Evolutionary conservation across 768 basidiomycete species (phyloP).

Genomic region (Heimioporus sp.): DNA sequence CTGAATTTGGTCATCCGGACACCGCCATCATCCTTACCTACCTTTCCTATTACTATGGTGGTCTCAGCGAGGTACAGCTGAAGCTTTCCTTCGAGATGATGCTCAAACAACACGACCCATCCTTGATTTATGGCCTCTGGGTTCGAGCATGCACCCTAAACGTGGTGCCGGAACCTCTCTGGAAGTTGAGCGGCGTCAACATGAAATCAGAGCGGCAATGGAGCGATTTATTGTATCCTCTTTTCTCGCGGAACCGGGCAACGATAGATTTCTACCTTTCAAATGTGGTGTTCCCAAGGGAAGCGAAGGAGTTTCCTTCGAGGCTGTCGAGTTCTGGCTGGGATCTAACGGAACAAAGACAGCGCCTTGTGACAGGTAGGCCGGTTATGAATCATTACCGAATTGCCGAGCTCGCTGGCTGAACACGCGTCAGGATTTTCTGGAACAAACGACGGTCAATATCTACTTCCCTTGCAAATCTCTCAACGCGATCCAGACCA

Average conservation of each 20-base stretch:
- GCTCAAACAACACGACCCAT: conserved; percentile 18
- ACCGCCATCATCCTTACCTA: conserved; percentile 12
- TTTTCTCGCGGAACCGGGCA: conserved; percentile 15
- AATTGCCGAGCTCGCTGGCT: background rate
- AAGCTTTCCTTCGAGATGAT: conserved; percentile 13
- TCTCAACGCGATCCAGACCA: conserved; percentile 16
- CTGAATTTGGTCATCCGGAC: conserved; percentile 29
- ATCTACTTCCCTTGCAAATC: conserved; percentile 29
- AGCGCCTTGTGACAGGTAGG: conserved; percentile 16
- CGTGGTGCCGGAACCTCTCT: conserved; percentile 18
- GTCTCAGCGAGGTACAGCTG: conserved; percentile 16
- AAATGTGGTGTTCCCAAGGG: too few relatives aligned
- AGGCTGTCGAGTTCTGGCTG: conserved; percentile 21
- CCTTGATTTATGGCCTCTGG: conserved; percentile 19
- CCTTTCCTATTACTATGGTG: conserved; percentile 23
- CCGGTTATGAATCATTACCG: too few relatives aligned
- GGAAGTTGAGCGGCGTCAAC: conserved; percentile 16
- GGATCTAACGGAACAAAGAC: conserved; percentile 23
- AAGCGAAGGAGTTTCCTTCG: conserved; percentile 15
- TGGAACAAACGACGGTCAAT: conserved; percentile 27
- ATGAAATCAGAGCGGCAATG: conserved; percentile 18
- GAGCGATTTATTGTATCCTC: conserved; percentile 1
- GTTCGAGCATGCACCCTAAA: conserved; percentile 4
- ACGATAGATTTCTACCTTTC: conserved; percentile 26
- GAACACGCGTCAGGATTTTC: conserved; percentile 13